Percentiles rank a stretch among this genome's conserved stretches.
These are phyloP conservation scores for Solanum dulcamara DNA, from an alignment of 257 asterid genomes.

Conservation along the genomic window DNA sequence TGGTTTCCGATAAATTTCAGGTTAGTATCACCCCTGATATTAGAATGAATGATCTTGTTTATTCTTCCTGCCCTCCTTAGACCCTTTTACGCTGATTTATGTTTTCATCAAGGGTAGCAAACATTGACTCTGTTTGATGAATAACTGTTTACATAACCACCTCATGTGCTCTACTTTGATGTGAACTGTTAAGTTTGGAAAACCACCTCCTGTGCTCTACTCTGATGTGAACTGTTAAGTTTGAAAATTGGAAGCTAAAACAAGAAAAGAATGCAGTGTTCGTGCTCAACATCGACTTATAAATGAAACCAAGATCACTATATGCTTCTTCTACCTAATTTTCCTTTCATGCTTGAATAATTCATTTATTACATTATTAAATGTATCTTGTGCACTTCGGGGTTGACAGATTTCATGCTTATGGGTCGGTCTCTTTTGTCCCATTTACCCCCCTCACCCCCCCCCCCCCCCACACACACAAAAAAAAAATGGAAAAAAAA, in stretches of 20 bases:
- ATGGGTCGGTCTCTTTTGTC: background rate
- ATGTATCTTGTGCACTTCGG: background rate
- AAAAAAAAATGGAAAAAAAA: too few species aligned
- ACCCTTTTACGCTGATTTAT: background rate
- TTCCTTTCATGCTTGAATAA: background rate
- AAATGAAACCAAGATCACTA: background rate
- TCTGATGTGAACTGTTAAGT: too few species aligned
- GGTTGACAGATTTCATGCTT: background rate
- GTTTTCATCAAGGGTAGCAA: background rate
- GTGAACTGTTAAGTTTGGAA: background rate
- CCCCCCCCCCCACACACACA: too few species aligned
- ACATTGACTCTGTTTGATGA: background rate
- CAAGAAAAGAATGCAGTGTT: background rate
- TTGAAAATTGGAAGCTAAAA: background rate
- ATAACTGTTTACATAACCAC: background rate
- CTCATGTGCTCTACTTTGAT: background rate
- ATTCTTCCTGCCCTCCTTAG: background rate
- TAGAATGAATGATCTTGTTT: background rate
- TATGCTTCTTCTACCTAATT: background rate
- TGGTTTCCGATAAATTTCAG: conserved; percentile 98
- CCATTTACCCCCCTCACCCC: background rate
- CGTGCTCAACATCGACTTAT: background rate
- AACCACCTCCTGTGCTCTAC: too few species aligned
- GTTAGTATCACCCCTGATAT: conserved; percentile 18
- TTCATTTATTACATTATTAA: background rate